These are phyloP conservation scores for Austroboletus novae-zelandiae DNA, from an alignment of 1,284 basidiomycete genomes.

Conservation along the genomic window DNA sequence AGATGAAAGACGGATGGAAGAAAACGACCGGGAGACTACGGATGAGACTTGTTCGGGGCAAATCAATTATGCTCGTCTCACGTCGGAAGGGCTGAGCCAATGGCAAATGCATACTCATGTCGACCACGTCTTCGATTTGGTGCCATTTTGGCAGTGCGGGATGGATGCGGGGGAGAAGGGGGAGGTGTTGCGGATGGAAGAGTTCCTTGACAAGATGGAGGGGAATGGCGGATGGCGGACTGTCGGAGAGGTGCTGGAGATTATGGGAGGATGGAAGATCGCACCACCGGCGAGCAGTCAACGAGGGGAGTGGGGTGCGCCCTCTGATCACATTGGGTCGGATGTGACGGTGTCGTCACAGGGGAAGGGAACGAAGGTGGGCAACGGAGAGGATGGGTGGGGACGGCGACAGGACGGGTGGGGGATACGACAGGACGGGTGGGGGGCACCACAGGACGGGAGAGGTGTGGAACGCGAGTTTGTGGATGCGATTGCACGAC, in stretches of 20 bases:
- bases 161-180: slow-evolving; percentile 52
- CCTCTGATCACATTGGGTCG: slow-evolving; percentile 13
- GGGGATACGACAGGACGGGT: not conserved
- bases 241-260: slow-evolving; percentile 28
- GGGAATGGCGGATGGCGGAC: slow-evolving; percentile 30
- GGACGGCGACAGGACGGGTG: slow-evolving; percentile 1
- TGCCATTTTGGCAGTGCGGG: slow-evolving; percentile 55
- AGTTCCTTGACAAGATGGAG: slow-evolving; percentile 46
- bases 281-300: slow-evolving; percentile 4
- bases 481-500: slow-evolving; percentile 48
- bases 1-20: not conserved
- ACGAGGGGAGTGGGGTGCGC: slow-evolving; percentile 15
- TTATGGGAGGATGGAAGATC: slow-evolving; percentile 17
- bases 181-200: slow-evolving; percentile 45
- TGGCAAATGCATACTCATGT: slow-evolving; percentile 52
- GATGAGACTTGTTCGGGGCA: slow-evolving; percentile 22
- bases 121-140: slow-evolving; percentile 45
- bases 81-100: slow-evolving; percentile 40
- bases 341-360: slow-evolving; percentile 22
- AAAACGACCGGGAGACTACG: slow-evolving; percentile 5
- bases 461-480: slow-evolving; percentile 32
- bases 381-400: not conserved
- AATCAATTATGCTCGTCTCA: slow-evolving; percentile 28
- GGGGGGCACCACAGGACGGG: slow-evolving; percentile 3
- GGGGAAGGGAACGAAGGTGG: not conserved